Conservation (phyloP, 805 yeast genomes). For the Starmerella tilneyi region DNA sequence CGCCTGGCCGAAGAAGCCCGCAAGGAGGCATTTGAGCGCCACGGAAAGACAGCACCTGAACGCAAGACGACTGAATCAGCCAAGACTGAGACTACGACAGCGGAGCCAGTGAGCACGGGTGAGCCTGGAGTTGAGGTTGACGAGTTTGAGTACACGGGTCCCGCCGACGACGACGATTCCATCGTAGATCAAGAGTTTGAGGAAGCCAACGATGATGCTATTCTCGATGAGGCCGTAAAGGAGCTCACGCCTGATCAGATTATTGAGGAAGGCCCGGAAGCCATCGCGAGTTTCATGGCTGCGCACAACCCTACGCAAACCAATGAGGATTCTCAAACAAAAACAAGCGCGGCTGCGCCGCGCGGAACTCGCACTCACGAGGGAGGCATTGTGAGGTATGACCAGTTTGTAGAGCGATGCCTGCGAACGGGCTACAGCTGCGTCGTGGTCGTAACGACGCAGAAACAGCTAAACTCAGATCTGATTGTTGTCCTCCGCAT, state of each 20-base stretch:
- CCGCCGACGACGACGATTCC: slow-evolving; percentile 5
- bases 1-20: slow-evolving; percentile 9
- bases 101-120: background rate
- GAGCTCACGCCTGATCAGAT: slow-evolving; percentile 24
- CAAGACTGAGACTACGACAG: slow-evolving; percentile 5
- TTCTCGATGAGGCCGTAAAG: slow-evolving; percentile 11
- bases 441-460: slow-evolving; percentile 15
- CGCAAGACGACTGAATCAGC: slow-evolving; percentile 9
- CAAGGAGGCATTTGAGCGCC: slow-evolving; percentile 18
- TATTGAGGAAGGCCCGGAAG: slow-evolving; percentile 26
- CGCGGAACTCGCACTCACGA: slow-evolving; percentile 13
- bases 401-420: slow-evolving; percentile 19
- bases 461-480: slow-evolving; percentile 16
- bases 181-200: slow-evolving; percentile 65
- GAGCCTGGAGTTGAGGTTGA: background rate
- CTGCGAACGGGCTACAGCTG: slow-evolving; percentile 21
- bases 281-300: slow-evolving; percentile 18
- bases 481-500: slow-evolving; percentile 14
- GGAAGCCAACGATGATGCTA: slow-evolving; percentile 47
- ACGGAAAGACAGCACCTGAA: slow-evolving; percentile 14
- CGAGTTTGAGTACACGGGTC: background rate
- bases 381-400: slow-evolving; percentile 15
- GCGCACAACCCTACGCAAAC: slow-evolving; percentile 7
- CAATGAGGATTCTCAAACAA: background rate
- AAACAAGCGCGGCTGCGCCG: slow-evolving; percentile 10